These are phyloP conservation scores for Chaetomidium leptoderma DNA, from an alignment of 495 filamentous ascomycete genomes.

Conservation along the genomic window DNA sequence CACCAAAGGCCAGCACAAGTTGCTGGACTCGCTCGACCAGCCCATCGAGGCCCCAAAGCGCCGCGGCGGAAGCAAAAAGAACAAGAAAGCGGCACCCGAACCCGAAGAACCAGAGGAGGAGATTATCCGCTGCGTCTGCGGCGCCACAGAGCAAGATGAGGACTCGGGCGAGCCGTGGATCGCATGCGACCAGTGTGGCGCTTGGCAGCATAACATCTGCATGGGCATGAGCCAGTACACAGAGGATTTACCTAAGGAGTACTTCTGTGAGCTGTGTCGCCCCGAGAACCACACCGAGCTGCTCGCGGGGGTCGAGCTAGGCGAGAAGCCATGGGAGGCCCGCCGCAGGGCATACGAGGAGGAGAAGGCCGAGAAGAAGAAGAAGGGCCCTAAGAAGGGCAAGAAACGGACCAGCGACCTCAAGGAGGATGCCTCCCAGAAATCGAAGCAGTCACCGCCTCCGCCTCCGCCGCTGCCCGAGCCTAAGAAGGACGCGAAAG, in stretches of 20 bases:
- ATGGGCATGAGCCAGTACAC: conserved; percentile 78
- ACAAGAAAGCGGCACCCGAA: conserved; percentile 51
- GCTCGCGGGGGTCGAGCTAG: conserved; percentile 64
- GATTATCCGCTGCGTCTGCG: conserved; percentile 90
- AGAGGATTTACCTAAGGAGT: conserved; percentile 67
- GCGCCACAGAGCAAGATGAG: conserved; percentile 77
- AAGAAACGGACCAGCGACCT: conserved; percentile 48
- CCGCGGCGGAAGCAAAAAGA: conserved; percentile 51
- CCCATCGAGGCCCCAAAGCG: conserved; percentile 57
- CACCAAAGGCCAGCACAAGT: conserved; percentile 94
- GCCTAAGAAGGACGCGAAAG: conserved; percentile 35
- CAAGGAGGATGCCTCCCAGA: conserved; percentile 43
- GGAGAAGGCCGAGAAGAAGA: conserved; percentile 41
- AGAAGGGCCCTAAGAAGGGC: conserved; percentile 46
- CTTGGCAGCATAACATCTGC: conserved; percentile 96
- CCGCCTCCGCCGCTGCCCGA: conserved; percentile 31
- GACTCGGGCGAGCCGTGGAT: conserved; percentile 81
- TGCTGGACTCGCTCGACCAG: conserved; percentile 65
- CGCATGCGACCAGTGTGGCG: conserved; percentile 82
- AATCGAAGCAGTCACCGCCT: conserved; percentile 39
- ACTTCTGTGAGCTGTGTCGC: conserved; percentile 85
- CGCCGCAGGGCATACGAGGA: conserved; percentile 53
- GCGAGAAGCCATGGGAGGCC: conserved; percentile 84
- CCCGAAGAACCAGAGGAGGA: conserved; percentile 59
- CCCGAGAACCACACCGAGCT: conserved; percentile 77